phyloP scores from a whole-genome alignment of 1,284 basidiomycete species.

The Tilletia caries region DNA sequence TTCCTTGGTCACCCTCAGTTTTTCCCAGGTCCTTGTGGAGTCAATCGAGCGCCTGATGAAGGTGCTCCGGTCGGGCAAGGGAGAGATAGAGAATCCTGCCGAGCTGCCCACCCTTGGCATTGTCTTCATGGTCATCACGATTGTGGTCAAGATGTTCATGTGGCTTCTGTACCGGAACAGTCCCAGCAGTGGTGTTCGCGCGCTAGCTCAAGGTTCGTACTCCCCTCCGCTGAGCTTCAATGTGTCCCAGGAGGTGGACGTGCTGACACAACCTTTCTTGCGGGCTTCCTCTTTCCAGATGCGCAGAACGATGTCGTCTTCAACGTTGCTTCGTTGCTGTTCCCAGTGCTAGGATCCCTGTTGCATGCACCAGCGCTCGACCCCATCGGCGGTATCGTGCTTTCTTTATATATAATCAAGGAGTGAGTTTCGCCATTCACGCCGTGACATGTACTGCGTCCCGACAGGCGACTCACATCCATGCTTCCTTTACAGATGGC shows the following conservation, averaged over 20 bases:
- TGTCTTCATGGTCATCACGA: slow-evolving; percentile 59
- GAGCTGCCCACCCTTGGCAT: slow-evolving; percentile 47
- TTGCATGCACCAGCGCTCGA: slow-evolving; percentile 41
- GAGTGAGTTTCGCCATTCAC: slow-evolving; percentile 18
- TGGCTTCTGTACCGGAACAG: slow-evolving; percentile 55
- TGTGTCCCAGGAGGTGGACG: no score
- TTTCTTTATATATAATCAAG: slow-evolving; percentile 48
- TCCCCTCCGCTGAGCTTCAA: neutral
- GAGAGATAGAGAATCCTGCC: slow-evolving; percentile 35
- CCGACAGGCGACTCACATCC: no score
- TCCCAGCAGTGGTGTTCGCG: slow-evolving; percentile 54
- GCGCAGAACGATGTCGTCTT: slow-evolving; percentile 61
- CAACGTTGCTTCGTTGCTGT: slow-evolving; percentile 61
- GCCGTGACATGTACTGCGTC: neutral
- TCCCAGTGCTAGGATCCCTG: slow-evolving; percentile 56
- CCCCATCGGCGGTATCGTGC: slow-evolving; percentile 42
- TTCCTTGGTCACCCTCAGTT: slow-evolving; percentile 11
- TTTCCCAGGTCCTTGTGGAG: slow-evolving; percentile 49
- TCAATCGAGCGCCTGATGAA: slow-evolving; percentile 34
- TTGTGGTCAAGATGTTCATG: slow-evolving; percentile 59
- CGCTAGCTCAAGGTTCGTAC: slow-evolving; percentile 48
- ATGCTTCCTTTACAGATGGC: slow-evolving; percentile 23
- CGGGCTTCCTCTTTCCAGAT: slow-evolving; percentile 36
- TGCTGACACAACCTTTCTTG: neutral
- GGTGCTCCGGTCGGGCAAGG: slow-evolving; percentile 43